Conservation (phyloP, 768 basidiomycete genomes). For the Gloeophyllum trabeum region DNA sequence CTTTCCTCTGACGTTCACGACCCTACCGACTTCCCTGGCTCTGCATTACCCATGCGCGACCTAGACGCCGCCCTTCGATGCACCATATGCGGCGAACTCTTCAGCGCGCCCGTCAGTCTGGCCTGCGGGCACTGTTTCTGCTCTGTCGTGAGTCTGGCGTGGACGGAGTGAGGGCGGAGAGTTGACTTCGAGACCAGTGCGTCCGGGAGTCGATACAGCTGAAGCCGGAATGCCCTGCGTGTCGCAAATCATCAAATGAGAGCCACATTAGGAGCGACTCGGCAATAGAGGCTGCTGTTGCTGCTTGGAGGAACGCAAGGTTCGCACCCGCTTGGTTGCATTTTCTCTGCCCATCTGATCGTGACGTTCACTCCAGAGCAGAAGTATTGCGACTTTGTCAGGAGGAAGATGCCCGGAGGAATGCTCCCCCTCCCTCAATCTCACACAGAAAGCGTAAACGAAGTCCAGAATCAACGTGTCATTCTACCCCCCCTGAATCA, state of each 20-base stretch:
- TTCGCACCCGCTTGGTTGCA: constrained; percentile 20
- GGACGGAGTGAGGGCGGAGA: not conserved
- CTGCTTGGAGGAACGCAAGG: constrained; percentile 68
- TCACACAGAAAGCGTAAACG: not conserved
- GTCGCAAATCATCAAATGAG: constrained; percentile 49
- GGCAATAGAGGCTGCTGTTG: constrained; percentile 57
- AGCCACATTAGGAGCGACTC: constrained; percentile 55
- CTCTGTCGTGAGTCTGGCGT: constrained; percentile 43
- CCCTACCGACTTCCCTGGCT: constrained; percentile 59
- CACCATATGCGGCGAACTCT: constrained; percentile 66
- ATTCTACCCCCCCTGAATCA: too few relatives aligned
- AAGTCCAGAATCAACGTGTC: not conserved
- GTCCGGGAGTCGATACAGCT: constrained; percentile 45
- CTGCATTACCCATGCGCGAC: constrained; percentile 37
- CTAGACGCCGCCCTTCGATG: constrained; percentile 63
- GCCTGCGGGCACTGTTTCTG: constrained; percentile 78
- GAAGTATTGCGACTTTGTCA: not conserved
- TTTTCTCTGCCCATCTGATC: not conserved
- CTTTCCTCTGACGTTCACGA: constrained; percentile 30
- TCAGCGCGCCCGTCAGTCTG: constrained; percentile 62
- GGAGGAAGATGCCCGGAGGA: not conserved
- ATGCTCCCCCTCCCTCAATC: not conserved
- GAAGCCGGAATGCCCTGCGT: constrained; percentile 65
- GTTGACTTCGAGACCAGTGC: constrained; percentile 34
- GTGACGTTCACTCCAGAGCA: not conserved